Evolutionary conservation across 306 rosid genomes (phyloP), one percentile per base, ranked within the genome.

Genomic region (Gastrolobium villosum): DNA sequence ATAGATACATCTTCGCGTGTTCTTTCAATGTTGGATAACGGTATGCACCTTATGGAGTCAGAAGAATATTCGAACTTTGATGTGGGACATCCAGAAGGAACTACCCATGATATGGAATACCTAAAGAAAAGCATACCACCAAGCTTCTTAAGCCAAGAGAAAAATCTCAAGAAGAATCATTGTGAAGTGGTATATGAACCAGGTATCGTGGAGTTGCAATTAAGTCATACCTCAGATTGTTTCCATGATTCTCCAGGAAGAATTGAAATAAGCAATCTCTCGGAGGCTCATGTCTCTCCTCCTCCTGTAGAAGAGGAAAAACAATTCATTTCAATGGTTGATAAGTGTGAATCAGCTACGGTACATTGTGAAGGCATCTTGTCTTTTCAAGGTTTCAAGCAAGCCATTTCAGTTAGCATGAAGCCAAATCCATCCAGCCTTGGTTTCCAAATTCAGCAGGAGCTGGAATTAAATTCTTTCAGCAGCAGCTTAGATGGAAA

Each of bases 391-490:
- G 14, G 37, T 54, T 52, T 36, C 44, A 48, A 74, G 62, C 70
- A 55, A 54, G 71, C 20, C n/a, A 70, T 44, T 49, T 31, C 82
- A 9, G 62, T 55, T 48, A 62, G 39, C 57, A 60, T 34, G 80
- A 68, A 46, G 80, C 74, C 52, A 65, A 74, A 35, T 50, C 40
- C 55, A 20, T 36, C 78, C 55, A 49, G 50, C 48, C 68, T 41
- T 60, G 78, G 56, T 66, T 28, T 54, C 75, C 71, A 76, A 56
- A 37, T 36, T 73, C 81, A 72, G 7, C 50, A 34, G 40, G 84
- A 79, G 45, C 64, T 60, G 60, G 79, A 81, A 56, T 43, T 36
- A 57, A 74, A 81, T 35, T 66, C 70, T 73, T 70, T n/a, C 68
- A 64, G 68, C 28, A 45, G 34, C 32, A 67, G 63, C 14, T 49